Evolutionary conservation across 768 basidiomycete species (phyloP), one percentile per base, ranked within the genome.

Genomic region (Gloeophyllum trabeum): DNA sequence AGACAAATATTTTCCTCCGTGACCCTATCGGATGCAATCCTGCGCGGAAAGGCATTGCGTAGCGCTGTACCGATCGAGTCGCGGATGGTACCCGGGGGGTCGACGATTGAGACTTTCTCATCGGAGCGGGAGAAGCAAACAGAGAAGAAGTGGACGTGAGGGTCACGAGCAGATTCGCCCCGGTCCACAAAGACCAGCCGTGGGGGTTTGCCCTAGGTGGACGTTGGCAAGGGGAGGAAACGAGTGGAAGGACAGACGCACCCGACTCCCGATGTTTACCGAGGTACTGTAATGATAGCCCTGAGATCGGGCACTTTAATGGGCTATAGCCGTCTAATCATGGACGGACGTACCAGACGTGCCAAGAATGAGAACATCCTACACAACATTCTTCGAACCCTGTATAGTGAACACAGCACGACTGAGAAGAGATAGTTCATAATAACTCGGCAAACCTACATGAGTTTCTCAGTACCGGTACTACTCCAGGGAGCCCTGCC

Each of bases 211-310:
- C 47, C 41, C 47, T 19, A 49, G 35, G 49, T 53, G 45, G 13
- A 19, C 37, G 43, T 34, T 45, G 35, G 16, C 44, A 44, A n/a
- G 36, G 22, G 22, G 10, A 42, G 30, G 32, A n/a, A 20, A 12
- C 28, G 18, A 45, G 38, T 18, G 41, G 24, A 24, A 25, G n/a
- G 39, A 58, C 59, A 46, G 47, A 35, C 50, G 44, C 51, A 82
- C 82, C 23, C 71, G 49, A 46, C 69, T 70, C 24, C 70, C 72
- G 5, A 70, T 67, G 48, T 76, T 76, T 24, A 76, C 65, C n/a
- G 71, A 66, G 20, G 83, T 73, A 49, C 77, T 63, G 48, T 81
- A 85, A n/a, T 71, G 62, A 51, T 76, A 87, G 26, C 84, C 84
- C 83, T 87, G 50, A 20, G 39, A n/a, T n/a, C n/a, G n/a, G n/a